Percentiles rank a stretch among this genome's conserved stretches.
phyloP scores from a whole-genome alignment of 2,329 filamentous ascomycete species.

The Alternaria gansuensis region DNA sequence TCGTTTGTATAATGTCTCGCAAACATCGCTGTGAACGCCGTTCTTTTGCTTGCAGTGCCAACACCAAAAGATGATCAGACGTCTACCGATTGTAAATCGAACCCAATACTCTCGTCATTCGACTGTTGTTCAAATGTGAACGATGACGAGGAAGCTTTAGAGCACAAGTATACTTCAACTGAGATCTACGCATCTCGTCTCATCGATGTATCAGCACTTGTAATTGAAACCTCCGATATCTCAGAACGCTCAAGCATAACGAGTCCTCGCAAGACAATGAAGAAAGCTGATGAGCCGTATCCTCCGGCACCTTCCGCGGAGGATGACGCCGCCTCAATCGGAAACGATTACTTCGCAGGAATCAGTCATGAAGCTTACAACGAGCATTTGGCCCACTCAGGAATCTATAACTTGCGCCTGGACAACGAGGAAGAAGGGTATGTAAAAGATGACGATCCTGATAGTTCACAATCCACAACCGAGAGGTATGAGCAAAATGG shows the following conservation, averaged over 20 bases:
- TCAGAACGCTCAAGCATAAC: background rate
- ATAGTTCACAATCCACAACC: background rate
- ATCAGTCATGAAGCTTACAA: background rate
- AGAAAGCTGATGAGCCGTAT: background rate
- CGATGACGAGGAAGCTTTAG: background rate
- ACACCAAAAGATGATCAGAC: background rate
- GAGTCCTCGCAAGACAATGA: background rate
- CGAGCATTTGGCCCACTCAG: background rate
- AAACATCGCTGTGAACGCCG: background rate
- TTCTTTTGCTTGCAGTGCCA: background rate
- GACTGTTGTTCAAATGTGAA: background rate
- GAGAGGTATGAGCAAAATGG: background rate
- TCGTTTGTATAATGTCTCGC: background rate
- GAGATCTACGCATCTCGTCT: background rate
- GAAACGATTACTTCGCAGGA: background rate
- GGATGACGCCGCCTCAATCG: background rate
- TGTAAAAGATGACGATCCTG: background rate
- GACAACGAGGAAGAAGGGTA: background rate
- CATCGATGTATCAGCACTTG: background rate
- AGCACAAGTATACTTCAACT: background rate
- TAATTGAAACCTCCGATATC: no score
- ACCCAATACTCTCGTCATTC: background rate
- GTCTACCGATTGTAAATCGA: background rate
- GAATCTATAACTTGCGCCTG: background rate
- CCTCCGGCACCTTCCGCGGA: slow-evolving; percentile 8